Conservation (phyloP, 202 grass and related monocot species). For the Schoenoplectus tabernaemontani region DNA sequence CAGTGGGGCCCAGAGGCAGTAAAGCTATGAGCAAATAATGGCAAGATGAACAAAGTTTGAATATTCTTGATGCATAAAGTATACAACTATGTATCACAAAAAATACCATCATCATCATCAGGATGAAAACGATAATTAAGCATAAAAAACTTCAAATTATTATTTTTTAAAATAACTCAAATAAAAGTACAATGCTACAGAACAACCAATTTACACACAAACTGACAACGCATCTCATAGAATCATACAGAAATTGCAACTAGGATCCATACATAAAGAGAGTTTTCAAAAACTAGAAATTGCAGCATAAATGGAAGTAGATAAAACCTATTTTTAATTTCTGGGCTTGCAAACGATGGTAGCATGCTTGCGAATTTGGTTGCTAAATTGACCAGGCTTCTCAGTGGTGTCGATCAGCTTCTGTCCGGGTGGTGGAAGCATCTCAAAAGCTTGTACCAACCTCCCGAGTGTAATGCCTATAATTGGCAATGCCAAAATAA, state of each 20-base stretch:
- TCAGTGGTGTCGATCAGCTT: slow-evolving; percentile 58
- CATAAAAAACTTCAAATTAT: background rate
- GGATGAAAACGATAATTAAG: background rate
- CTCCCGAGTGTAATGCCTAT: slow-evolving; percentile 61
- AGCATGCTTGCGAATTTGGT: slow-evolving; percentile 75
- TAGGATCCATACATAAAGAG: background rate
- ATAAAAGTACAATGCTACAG: slow-evolving; percentile 1
- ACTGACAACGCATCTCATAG: background rate
- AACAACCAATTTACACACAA: slow-evolving; percentile 15
- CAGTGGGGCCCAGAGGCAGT: background rate
- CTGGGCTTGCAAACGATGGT: slow-evolving; percentile 66
- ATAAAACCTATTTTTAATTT: slow-evolving; percentile 5
- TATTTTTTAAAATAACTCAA: slow-evolving; percentile 1
- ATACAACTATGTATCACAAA: background rate
- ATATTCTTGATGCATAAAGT: no score
- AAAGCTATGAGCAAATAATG: background rate
- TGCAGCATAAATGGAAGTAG: background rate
- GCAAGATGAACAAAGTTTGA: no score
- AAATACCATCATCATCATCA: background rate
- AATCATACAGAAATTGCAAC: slow-evolving; percentile 11
- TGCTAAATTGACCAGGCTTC: slow-evolving; percentile 86
- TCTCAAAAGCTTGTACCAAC: slow-evolving; percentile 63
- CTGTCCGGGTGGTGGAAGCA: slow-evolving; percentile 47
- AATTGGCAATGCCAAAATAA: slow-evolving; percentile 69
- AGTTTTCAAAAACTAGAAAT: background rate